Conservation (phyloP, 805 yeast species). For the Myxozyma monticola region DNA sequence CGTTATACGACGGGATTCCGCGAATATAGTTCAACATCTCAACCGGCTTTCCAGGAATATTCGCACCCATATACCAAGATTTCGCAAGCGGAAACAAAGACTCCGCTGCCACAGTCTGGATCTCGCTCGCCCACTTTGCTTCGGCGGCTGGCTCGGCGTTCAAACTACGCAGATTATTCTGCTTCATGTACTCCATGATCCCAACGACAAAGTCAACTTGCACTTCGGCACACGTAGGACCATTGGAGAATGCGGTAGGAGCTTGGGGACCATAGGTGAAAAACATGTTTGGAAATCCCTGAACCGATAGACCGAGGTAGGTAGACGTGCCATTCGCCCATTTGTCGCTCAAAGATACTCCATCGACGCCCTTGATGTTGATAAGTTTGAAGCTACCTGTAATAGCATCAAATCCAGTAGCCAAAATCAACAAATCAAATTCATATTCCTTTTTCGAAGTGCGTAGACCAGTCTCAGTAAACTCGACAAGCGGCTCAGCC, state of each 20-base stretch:
- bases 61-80: constrained; percentile 40
- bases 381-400: constrained; percentile 36
- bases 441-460: constrained; percentile 24
- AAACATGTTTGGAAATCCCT: constrained; percentile 39
- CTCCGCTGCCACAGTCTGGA: constrained; percentile 25
- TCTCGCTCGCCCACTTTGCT: constrained; percentile 27
- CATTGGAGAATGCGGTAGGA: constrained; percentile 40
- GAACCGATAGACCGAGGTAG: constrained; percentile 34
- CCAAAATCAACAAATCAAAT: constrained; percentile 30
- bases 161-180: constrained; percentile 20
- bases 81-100: constrained; percentile 35
- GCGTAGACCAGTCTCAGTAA: constrained; percentile 32
- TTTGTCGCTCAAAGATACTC: constrained; percentile 29
- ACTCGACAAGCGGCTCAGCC: constrained; percentile 26
- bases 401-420: constrained; percentile 35
- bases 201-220: constrained; percentile 34
- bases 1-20: constrained; percentile 33
- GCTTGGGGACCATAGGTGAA: constrained; percentile 40
- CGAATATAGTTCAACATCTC: constrained; percentile 34
- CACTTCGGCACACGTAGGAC: constrained; percentile 36
- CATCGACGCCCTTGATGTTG: constrained; percentile 28
- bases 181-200: constrained; percentile 23
- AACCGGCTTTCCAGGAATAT: constrained; percentile 37
- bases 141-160: constrained; percentile 33
- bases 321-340: constrained; percentile 35